Evolutionary conservation across 306 rosid genomes (phyloP), one percentile per base, ranked within the genome.

Genomic region (Fagus sylvatica): DNA sequence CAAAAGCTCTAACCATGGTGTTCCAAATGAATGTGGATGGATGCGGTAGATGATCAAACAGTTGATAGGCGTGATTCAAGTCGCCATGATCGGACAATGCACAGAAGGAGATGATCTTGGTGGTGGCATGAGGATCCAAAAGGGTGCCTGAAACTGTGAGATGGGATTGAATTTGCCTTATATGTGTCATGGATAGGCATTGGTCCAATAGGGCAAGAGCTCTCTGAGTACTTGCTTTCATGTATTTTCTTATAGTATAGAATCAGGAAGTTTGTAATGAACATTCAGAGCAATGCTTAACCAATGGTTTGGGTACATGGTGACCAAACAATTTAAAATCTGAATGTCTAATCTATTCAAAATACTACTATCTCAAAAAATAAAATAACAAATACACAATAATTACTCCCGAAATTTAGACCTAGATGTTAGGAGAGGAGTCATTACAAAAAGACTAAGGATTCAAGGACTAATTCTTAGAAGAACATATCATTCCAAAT

Each of bases 81-180:
- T 80, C 43, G 17, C 78, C 54, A 28, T 6, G 5, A 5, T 76
- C 72, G 22, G 81, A 72, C n/a, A 32, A 34, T 5, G 82, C 34
- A 69, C 79, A 74, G 73, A 78, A 74, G 71, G 87, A 16, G 15
- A 86, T 77, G 22, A 83, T 71, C 77, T 83, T 86, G 61, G 79
- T 81, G 28, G 87, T 85, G 32, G 79, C 81, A 65, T 73, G 80
- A 60, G 87, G 85, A 59, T 86, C 85, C 33, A 32, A 82, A 41
- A 83, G 76, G 74, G 59, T 49, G 8, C 85, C 85, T 1, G 79
- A 79, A 77, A 82, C 83, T n/a, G 80, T 65, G 68, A 86, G 87
- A 8, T 80, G 84, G 72, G 87, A 70, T 66, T 86, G 85, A 53
- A 80, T 54, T 80, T 86, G 87, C 73, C 65, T 86, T 46, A 85